Evolutionary conservation across 345 rosid genomes (phyloP).

Genomic region (Turnera subulata): DNA sequence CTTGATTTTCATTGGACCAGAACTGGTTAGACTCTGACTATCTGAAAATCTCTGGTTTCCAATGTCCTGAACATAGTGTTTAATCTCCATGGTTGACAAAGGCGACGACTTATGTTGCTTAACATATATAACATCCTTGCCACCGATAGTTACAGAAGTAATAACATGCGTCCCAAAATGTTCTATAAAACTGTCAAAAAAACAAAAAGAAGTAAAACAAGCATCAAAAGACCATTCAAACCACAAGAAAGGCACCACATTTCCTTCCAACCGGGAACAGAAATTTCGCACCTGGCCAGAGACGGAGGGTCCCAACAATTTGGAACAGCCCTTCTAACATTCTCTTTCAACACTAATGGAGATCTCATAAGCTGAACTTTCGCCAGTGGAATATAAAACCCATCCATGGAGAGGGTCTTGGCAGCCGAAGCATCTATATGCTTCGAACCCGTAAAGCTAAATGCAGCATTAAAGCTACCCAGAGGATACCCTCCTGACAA

Average conservation of each 20-base stretch:
- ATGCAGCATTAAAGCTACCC: conserved; percentile 64
- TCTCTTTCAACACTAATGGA: conserved; percentile 40
- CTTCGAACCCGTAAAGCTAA: conserved; percentile 59
- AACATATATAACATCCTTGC: conserved; percentile 67
- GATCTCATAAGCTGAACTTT: conserved; percentile 45
- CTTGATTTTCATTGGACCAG: conserved; percentile 51
- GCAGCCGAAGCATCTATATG: conserved; percentile 52
- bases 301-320: conserved; percentile 58
- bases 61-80: conserved; percentile 56
- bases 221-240: too few species aligned
- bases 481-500: conserved; percentile 45
- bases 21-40: conserved; percentile 31
- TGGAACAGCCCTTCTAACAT: conserved; percentile 50
- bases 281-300: conserved; percentile 49
- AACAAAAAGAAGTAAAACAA: background rate
- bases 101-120: conserved; percentile 70
- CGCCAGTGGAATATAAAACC: conserved; percentile 55
- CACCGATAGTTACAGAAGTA: conserved; percentile 67
- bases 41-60: conserved; percentile 67
- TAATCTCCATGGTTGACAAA: conserved; percentile 51
- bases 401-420: conserved; percentile 61
- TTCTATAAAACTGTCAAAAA: conserved; percentile 60
- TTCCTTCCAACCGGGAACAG: background rate
- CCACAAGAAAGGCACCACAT: too few species aligned
- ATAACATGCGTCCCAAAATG: conserved; percentile 69